Percentiles rank a stretch among this genome's conserved stretches.
phyloP scores from a whole-genome alignment of 495 filamentous ascomycete genomes.

The Thermothielavioides terrestris region DNA sequence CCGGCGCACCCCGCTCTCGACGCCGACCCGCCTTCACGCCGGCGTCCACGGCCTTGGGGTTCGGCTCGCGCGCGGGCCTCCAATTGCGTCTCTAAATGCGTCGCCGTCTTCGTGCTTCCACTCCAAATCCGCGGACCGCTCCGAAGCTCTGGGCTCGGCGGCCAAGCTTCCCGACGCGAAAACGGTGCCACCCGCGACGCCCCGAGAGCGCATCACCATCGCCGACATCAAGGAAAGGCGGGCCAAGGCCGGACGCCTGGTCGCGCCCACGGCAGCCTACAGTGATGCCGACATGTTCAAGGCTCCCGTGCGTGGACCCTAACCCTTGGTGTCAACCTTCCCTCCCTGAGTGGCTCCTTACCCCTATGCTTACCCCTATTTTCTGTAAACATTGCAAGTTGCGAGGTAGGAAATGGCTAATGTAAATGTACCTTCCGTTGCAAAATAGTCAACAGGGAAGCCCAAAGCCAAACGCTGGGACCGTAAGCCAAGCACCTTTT shows the following conservation, averaged over 20 bases:
- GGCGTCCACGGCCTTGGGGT: not conserved
- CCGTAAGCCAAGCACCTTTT: conserved; percentile 46
- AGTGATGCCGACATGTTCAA: conserved; percentile 82
- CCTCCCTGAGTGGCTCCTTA: too few relatives aligned
- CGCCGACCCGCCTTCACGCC: not conserved
- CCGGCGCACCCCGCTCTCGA: not conserved
- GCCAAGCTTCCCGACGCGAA: conserved; percentile 18
- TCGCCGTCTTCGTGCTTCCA: conserved; percentile 7
- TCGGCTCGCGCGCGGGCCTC: not conserved
- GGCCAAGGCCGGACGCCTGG: conserved; percentile 55
- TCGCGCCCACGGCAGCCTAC: conserved; percentile 66
- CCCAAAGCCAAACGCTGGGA: conserved; percentile 79
- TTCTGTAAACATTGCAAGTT: not conserved
- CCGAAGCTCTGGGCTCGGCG: conserved; percentile 12
- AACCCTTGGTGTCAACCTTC: too few relatives aligned
- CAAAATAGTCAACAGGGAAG: conserved; percentile 48
- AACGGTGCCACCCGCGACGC: not conserved
- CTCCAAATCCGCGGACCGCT: conserved; percentile 10
- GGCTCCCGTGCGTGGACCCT: conserved; percentile 43
- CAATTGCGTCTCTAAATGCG: not conserved
- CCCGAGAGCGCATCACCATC: conserved; percentile 53
- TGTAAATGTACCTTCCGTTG: not conserved
- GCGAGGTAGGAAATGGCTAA: not conserved
- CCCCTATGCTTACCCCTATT: not conserved
- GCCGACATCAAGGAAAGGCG: conserved; percentile 61